These are phyloP conservation scores for Paracoccidioides lutzii DNA, from an alignment of 2,329 filamentous ascomycete genomes.

Conservation along the genomic window DNA sequence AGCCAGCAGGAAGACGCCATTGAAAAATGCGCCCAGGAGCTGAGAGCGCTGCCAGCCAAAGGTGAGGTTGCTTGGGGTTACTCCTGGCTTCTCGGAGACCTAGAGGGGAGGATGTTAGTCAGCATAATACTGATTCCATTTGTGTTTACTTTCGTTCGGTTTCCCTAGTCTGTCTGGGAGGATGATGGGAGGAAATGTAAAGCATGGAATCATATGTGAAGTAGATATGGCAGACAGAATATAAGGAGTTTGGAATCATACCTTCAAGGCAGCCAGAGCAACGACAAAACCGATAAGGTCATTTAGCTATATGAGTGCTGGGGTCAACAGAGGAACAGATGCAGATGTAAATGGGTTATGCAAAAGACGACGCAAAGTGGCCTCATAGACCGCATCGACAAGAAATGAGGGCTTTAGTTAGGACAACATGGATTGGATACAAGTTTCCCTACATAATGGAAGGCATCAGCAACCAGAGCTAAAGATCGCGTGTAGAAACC, in stretches of 20 bases:
- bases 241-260: constrained; percentile 22
- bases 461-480: constrained; percentile 62
- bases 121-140: background rate
- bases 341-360: background rate
- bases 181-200: too few species aligned
- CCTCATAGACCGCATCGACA: background rate
- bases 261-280: constrained; percentile 51
- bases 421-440: background rate
- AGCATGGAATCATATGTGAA: too few species aligned
- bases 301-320: constrained; percentile 42
- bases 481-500: constrained; percentile 59
- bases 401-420: too few species aligned
- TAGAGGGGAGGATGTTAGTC: constrained; percentile 16
- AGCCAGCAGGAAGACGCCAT: constrained; percentile 62
- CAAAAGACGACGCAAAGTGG: background rate
- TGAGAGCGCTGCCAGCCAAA: constrained; percentile 68
- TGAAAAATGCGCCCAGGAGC: constrained; percentile 68
- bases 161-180: too few species aligned
- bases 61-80: constrained; percentile 44
- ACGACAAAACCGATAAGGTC: constrained; percentile 56
- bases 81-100: constrained; percentile 45
- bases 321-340: background rate
- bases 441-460: constrained; percentile 51
- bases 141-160: background rate
- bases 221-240: too few species aligned